These are phyloP conservation scores for Herpotrichia juniperi DNA, from an alignment of 2,329 filamentous ascomycete species.

Conservation along the genomic window DNA sequence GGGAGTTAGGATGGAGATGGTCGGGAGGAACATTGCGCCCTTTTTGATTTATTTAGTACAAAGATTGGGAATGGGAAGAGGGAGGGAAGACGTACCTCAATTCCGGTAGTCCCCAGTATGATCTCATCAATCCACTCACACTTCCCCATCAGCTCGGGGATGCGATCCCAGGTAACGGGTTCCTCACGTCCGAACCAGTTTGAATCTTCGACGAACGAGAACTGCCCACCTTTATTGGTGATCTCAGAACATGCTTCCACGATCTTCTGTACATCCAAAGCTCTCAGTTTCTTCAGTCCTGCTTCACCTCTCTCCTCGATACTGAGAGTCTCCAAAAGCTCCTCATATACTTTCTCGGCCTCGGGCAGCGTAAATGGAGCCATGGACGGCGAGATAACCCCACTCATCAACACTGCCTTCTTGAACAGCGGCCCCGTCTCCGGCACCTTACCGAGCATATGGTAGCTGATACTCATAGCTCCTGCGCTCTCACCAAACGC, in stretches of 20 bases:
- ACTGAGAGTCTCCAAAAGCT: conserved; percentile 25
- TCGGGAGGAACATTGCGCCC: conserved; percentile 7
- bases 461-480: conserved; percentile 35
- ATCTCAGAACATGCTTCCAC: conserved; percentile 16
- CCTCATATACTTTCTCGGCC: conserved; percentile 15
- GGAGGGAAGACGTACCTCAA: conserved; percentile 46
- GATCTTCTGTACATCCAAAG: conserved; percentile 14
- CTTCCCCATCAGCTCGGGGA: conserved; percentile 17
- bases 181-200: conserved; percentile 19
- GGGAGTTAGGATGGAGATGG: conserved; percentile 28
- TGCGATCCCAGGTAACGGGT: conserved; percentile 28
- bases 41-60: neutral
- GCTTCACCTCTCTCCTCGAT: conserved; percentile 19
- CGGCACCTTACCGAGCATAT: conserved; percentile 23
- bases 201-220: conserved; percentile 17
- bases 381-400: conserved; percentile 19
- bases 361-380: conserved; percentile 12
- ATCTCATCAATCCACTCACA: conserved; percentile 51
- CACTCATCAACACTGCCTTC: conserved; percentile 27
- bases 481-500: conserved; percentile 55
- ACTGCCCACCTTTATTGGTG: conserved; percentile 11
- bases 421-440: conserved; percentile 22
- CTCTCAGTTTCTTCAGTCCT: conserved; percentile 13
- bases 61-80: neutral
- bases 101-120: conserved; percentile 52